Evolutionary conservation across 148 eudicot genomes (phyloP), one percentile per base, ranked within the genome.

Genomic region (Spergularia marina): DNA sequence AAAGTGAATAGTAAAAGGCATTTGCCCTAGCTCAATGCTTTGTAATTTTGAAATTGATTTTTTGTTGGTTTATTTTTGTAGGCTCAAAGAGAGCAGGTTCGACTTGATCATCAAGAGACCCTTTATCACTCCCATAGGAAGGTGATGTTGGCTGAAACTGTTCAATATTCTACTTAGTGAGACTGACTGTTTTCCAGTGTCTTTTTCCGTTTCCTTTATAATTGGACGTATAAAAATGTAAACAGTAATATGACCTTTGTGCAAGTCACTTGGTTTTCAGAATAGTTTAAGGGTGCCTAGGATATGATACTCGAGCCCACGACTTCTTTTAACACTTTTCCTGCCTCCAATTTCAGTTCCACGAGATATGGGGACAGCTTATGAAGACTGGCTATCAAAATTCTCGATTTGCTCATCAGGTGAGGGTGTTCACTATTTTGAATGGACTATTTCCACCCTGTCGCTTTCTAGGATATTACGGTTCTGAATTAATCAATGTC

Each of bases 381-480:
- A 90, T 94, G 98, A 91, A 92, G 85, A 92, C 97, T 41, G 98
- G 98, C 54, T 91, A 89, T 79, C 98, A 94, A 83, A 94, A 91
- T 79, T 94, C 98, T 30, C 97, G 98, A 51, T 94, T 91, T 79
- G 96, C 98, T 10, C 98, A 94, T 83, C 98, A 94, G 97, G 98
- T 94, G 51, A 72, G 78, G 78, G 18, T 15, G n/a, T 64, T 7
- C n/a, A 53, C 52, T 60, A 44, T 70, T 70, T 14, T 56, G 25
- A 62, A 55, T 69, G 30, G 66, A 63, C 65, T 56, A 13, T 61
- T 4, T 17, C 41, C 53, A 20, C 52, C 61, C 8, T n/a, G 8
- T 64, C 13, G 25, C 8, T 7, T 39, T 12, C 62, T 58, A 49
- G 62, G 0, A 53, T 12, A 44, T 54, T 39, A 40, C 9, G 54